These are phyloP conservation scores for Alternaria tenuissima DNA, from an alignment of 2,329 filamentous ascomycete genomes.

Conservation along the genomic window DNA sequence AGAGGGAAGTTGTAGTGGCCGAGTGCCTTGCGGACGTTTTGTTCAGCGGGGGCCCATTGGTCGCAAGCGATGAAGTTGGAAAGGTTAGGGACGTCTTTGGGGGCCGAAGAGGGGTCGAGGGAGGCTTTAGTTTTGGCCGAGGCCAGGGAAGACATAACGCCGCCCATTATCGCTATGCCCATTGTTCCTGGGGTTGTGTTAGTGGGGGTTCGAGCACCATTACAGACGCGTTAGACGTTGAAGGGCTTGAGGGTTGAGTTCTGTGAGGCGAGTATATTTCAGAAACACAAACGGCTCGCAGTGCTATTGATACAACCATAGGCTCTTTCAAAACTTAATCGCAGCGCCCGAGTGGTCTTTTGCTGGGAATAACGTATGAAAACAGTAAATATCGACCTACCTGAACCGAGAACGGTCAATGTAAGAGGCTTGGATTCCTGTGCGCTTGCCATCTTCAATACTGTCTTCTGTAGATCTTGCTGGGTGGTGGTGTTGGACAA, in stretches of 20 bases:
- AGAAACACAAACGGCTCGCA: not conserved
- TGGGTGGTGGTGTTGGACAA: constrained; percentile 18
- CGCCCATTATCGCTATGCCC: constrained; percentile 83
- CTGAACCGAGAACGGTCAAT: constrained; percentile 82
- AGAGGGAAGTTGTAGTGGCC: constrained; percentile 69
- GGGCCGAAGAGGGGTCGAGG: constrained; percentile 52
- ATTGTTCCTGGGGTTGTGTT: constrained; percentile 70
- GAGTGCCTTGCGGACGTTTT: constrained; percentile 72
- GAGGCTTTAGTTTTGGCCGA: constrained; percentile 44
- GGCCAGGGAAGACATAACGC: constrained; percentile 76
- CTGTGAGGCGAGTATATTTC: too few species aligned
- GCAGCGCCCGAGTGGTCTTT: not conserved
- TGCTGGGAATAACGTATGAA: constrained; percentile 5
- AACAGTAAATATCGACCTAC: constrained; percentile 61
- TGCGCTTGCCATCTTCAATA: constrained; percentile 40
- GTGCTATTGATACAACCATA: not conserved
- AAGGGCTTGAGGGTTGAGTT: not conserved
- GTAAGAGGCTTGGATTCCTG: constrained; percentile 63
- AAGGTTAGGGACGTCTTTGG: constrained; percentile 58
- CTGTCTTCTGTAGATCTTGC: not conserved
- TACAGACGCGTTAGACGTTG: not conserved
- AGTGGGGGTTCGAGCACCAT: not conserved
- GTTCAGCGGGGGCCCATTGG: constrained; percentile 71
- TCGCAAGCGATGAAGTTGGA: constrained; percentile 84
- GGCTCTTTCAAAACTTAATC: not conserved